Evolutionary conservation across 208 protist genomes (phyloP), one percentile per base, ranked within the genome.

Genomic region (Trypanosoma theileri): DNA sequence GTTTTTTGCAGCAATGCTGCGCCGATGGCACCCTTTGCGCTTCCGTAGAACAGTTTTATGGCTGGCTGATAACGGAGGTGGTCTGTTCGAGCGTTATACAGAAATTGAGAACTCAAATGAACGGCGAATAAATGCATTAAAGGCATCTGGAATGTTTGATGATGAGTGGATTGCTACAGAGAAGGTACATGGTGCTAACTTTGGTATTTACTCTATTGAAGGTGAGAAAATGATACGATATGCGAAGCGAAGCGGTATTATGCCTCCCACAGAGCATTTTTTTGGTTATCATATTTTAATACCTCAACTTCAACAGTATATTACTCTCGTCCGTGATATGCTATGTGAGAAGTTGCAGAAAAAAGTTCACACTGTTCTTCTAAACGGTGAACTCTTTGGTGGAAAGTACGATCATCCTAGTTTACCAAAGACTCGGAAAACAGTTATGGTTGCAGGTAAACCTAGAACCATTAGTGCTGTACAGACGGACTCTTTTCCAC

Each of bases 131-230:
- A 75, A 68, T 26, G 84, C 75, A 7, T 52, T 92, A 26, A 78
- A 84, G 40, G 57, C 65, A 0, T 65, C 65, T 42, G 79, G 83
- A 12, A 69, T 86, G 40, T 78, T 79, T 67, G 82, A 88, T 40
- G 87, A 95, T 69, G 87, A 95, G 42, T 95, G 90, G 87, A 89
- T 95, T 54, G 90, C 87, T 10, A 93, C 86, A 12, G 86, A 95
- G 54, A 95, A 95, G 72, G 87, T 95, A 31, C 86, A 95, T 69
- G 90, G 90, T 45, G 90, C 90, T 13, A 95, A 95, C 79, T 95
- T 95, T 69, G 85, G 83, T 19, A 84, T 95, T 40, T 92, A 95
- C 76, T 89, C 82, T 31, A 77, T 80, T n/a, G 74, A 88, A 11
- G 67, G 77, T 60, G 81, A 84, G 8, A 81, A 77, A 19, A 75